Percentiles rank a stretch among this genome's conserved stretches.
Evolutionary conservation across 2,329 filamentous ascomycete species (phyloP).

Genomic region (Gaeumannomyces tritici): DNA sequence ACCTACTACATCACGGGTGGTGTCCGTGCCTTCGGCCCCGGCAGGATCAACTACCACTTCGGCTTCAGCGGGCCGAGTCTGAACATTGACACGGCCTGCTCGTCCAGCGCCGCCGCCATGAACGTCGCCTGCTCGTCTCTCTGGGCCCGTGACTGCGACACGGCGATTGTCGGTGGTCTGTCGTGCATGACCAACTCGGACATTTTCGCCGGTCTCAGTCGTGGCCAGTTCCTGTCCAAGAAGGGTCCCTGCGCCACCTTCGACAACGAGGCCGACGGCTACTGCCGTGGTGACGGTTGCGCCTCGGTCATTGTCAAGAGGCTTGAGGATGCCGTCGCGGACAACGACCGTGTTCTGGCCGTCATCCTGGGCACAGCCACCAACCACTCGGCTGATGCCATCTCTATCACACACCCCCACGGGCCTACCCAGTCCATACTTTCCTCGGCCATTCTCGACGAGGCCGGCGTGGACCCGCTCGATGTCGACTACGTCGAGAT

Average conservation of each 20-base stretch:
- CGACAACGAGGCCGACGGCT: constrained; percentile 71
- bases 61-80: constrained; percentile 66
- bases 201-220: constrained; percentile 65
- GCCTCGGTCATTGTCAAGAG: constrained; percentile 70
- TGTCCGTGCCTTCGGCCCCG: constrained; percentile 31
- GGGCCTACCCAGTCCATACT: constrained; percentile 64
- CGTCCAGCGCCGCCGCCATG: constrained; percentile 62
- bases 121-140: constrained; percentile 64
- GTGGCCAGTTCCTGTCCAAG: constrained; percentile 70
- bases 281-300: constrained; percentile 70
- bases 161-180: constrained; percentile 68
- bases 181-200: constrained; percentile 75
- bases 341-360: constrained; percentile 69
- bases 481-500: constrained; percentile 81
- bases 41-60: constrained; percentile 68
- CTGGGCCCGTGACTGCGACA: constrained; percentile 70
- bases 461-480: constrained; percentile 64
- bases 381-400: constrained; percentile 73
- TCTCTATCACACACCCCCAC: constrained; percentile 79
- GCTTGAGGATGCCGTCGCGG: constrained; percentile 65
- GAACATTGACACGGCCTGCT: constrained; percentile 71
- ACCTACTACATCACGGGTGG: constrained; percentile 37
- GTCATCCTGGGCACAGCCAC: constrained; percentile 67
- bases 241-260: constrained; percentile 72
- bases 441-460: constrained; percentile 59